Conservation (phyloP, 768 basidiomycete genomes). For the Auricularia heimuer region DNA sequence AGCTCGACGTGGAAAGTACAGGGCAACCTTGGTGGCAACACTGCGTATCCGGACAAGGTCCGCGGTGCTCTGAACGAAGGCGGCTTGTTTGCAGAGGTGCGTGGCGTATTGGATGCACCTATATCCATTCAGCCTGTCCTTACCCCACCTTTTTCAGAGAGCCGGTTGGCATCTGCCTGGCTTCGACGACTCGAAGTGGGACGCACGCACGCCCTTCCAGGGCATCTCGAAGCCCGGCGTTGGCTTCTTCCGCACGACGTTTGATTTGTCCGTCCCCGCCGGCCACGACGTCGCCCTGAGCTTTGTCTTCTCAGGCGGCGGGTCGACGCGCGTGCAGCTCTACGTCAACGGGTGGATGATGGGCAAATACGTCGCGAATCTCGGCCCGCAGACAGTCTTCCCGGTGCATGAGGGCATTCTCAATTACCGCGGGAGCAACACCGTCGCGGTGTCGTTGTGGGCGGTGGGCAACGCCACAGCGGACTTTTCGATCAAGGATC, state of each 20-base stretch:
- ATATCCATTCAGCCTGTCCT: neutral
- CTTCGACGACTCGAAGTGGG: slow-evolving; percentile 54
- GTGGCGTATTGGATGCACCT: neutral
- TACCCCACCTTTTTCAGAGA: slow-evolving; percentile 18
- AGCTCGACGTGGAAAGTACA: slow-evolving; percentile 54
- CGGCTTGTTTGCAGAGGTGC: slow-evolving; percentile 49
- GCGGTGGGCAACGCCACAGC: slow-evolving; percentile 40
- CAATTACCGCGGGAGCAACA: slow-evolving; percentile 56
- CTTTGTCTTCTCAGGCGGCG: slow-evolving; percentile 51
- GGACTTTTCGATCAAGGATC: slow-evolving; percentile 33
- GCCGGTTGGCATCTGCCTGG: slow-evolving; percentile 67
- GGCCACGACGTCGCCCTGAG: slow-evolving; percentile 61
- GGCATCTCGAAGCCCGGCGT: slow-evolving; percentile 64
- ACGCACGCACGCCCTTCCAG: slow-evolving; percentile 39
- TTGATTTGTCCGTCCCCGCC: slow-evolving; percentile 48
- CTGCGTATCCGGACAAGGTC: slow-evolving; percentile 64
- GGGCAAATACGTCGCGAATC: slow-evolving; percentile 63
- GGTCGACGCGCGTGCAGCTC: neutral
- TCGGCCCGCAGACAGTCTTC: slow-evolving; percentile 71
- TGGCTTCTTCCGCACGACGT: slow-evolving; percentile 74
- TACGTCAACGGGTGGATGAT: slow-evolving; percentile 63
- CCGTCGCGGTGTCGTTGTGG: slow-evolving; percentile 55
- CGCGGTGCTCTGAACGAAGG: slow-evolving; percentile 66
- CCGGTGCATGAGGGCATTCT: slow-evolving; percentile 78
- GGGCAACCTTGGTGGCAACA: slow-evolving; percentile 65